Percentiles rank a stretch among this genome's conserved stretches.
Evolutionary conservation across 768 basidiomycete genomes (phyloP).

Genomic region (Cystobasidium onofrii): DNA sequence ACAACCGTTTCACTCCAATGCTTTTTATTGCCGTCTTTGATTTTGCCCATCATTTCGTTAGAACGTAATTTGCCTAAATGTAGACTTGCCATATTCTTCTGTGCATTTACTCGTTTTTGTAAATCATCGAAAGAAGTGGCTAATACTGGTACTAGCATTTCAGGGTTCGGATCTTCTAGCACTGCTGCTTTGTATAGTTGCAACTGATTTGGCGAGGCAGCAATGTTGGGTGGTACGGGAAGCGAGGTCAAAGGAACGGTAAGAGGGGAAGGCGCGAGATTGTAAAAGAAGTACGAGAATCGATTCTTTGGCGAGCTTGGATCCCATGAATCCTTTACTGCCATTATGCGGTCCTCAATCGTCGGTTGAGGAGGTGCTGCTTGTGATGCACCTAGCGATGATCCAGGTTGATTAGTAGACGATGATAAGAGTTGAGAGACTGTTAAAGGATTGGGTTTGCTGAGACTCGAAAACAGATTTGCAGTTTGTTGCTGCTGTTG

Average conservation of each 20-base stretch:
- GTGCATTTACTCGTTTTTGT: conserved; percentile 25
- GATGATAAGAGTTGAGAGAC: conserved; percentile 22
- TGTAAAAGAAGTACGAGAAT: conserved; percentile 18
- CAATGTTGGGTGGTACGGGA: conserved; percentile 9
- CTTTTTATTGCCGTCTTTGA: conserved; percentile 23
- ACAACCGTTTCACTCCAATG: conserved; percentile 25
- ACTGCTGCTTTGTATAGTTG: conserved; percentile 22
- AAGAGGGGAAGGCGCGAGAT: conserved; percentile 3
- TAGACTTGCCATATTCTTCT: conserved; percentile 9
- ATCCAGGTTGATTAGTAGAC: not conserved
- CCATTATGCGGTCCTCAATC: conserved; percentile 9
- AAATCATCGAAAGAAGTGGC: conserved; percentile 26
- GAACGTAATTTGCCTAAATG: conserved; percentile 8
- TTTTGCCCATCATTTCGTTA: conserved; percentile 10
- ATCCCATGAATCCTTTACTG: conserved; percentile 15
- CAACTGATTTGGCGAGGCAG: conserved; percentile 1
- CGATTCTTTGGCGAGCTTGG: conserved; percentile 3
- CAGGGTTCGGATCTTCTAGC: conserved; percentile 21
- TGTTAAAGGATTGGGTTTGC: conserved; percentile 17
- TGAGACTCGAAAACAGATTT: not conserved
- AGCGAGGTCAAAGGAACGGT: conserved; percentile 10
- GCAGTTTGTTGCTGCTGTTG: conserved; percentile 11
- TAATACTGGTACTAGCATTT: conserved; percentile 23
- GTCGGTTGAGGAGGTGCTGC: not conserved
- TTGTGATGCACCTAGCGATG: not conserved